Evolutionary conservation across 2,329 filamentous ascomycete species (phyloP).

Genomic region (Curvularia lunata): DNA sequence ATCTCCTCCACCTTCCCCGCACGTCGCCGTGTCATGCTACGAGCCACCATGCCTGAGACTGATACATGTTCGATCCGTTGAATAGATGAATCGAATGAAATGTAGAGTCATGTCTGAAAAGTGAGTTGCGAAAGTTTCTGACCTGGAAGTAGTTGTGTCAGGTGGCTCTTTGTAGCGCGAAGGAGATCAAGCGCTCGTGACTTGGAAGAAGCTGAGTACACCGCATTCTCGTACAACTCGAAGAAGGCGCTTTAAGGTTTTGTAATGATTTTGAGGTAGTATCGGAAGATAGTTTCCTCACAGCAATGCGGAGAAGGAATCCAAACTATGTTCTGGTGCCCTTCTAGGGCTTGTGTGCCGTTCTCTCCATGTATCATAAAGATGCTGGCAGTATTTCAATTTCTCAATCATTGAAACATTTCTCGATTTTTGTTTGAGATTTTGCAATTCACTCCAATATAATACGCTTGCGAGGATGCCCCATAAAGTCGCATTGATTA

Average conservation of each 20-base stretch:
- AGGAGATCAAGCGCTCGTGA: background rate
- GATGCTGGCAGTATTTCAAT: background rate
- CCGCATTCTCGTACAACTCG: background rate
- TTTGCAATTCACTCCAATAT: background rate
- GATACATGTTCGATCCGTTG: background rate
- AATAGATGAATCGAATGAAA: too few relatives aligned
- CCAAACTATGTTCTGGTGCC: background rate
- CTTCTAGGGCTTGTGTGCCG: background rate
- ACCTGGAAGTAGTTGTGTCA: too few relatives aligned
- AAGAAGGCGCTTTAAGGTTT: background rate
- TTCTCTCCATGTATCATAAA: background rate
- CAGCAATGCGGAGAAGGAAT: slow-evolving; percentile 18
- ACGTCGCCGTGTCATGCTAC: slow-evolving; percentile 3
- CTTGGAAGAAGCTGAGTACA: background rate
- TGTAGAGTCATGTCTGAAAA: background rate
- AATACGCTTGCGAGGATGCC: slow-evolving; percentile 12
- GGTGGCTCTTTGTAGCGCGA: background rate
- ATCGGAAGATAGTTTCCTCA: slow-evolving; percentile 13
- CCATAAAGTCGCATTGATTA: slow-evolving; percentile 68
- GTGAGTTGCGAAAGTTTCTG: background rate
- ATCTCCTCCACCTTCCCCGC: slow-evolving; percentile 15
- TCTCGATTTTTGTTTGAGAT: background rate
- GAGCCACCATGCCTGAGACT: background rate
- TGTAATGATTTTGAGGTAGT: background rate
- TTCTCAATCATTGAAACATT: background rate